Base-by-base conservation (phyloP, 352 stramenopile genomes). In the Pythium dissimile region DNA sequence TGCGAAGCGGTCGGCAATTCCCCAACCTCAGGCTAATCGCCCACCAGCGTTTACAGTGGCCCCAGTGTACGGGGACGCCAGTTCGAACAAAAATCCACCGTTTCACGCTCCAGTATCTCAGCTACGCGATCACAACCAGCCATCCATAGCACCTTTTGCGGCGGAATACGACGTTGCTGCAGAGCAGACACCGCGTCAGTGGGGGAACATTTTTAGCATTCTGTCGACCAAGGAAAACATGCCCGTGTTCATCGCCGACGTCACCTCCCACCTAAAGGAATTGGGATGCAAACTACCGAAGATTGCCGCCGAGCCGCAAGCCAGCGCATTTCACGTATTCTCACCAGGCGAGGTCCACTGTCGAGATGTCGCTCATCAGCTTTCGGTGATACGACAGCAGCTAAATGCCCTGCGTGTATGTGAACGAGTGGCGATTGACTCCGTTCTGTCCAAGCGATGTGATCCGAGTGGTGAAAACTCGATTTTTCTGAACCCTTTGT, bases 221-320 rank as follows among this genome's bases (percentile, higher is more conserved):
- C 44, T 65, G 10, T 26, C 32, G 2, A 8, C 47, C 6, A 30
- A 65, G 35, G 57, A 65, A 27, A 55, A 21, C n/a, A 35, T 65
- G 11, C 41, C 57, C 10, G 24, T 13, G 1, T 55, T 41, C 5
- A 26, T 46, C 20, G 49, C 26, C 2, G 18, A 46, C 11, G 16
- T 18, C n/a, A 49, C 50, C n/a, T n/a, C n/a, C n/a, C n/a, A n/a
- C n/a, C n/a, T n/a, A n/a, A n/a, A n/a, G n/a, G n/a, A n/a, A n/a
- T n/a, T n/a, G n/a, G n/a, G n/a, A n/a, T n/a, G n/a, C n/a, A n/a
- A n/a, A n/a, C n/a, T n/a, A n/a, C n/a, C n/a, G n/a, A n/a, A n/a
- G n/a, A n/a, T n/a, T n/a, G n/a, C n/a, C n/a, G n/a, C n/a, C n/a
- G n/a, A n/a, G n/a, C n/a, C n/a, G n/a, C n/a, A n/a, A n/a, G n/a